Evolutionary conservation across 352 stramenopile species (phyloP).

Genomic region (Aphanomyces euteiches): DNA sequence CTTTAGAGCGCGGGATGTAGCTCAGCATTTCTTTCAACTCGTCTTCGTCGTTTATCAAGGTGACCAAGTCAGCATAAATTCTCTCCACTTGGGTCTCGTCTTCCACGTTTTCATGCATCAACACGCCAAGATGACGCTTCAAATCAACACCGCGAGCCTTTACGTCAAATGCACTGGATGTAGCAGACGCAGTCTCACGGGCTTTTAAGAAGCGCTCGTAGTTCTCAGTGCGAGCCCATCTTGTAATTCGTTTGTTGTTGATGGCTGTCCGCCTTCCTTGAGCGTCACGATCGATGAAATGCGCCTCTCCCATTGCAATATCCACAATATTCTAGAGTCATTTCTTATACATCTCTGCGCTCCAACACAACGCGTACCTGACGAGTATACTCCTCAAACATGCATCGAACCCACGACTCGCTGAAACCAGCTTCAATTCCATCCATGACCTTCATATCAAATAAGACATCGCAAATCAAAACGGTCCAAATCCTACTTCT

Average conservation of each 20-base stretch:
- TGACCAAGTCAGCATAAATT: conserved; percentile 79
- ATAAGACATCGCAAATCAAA: neutral
- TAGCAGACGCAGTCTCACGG: conserved; percentile 42
- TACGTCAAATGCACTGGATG: conserved; percentile 71
- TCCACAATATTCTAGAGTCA: conserved; percentile 62
- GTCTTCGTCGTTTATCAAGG: conserved; percentile 62
- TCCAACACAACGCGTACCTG: conserved; percentile 38
- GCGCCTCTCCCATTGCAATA: conserved; percentile 68
- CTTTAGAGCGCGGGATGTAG: conserved; percentile 47
- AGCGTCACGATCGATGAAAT: conserved; percentile 70
- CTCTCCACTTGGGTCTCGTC: conserved; percentile 73
- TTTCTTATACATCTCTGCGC: neutral
- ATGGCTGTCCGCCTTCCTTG: conserved; percentile 65
- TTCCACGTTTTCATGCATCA: conserved; percentile 71
- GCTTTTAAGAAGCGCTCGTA: conserved; percentile 77
- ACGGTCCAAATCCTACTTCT: conserved; percentile 41
- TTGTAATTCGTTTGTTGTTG: conserved; percentile 87
- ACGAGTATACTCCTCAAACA: conserved; percentile 85
- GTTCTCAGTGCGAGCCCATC: conserved; percentile 81
- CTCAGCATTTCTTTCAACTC: conserved; percentile 84
- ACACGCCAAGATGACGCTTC: conserved; percentile 71
- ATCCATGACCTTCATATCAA: conserved; percentile 59
- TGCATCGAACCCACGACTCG: conserved; percentile 83
- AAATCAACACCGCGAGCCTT: conserved; percentile 70
- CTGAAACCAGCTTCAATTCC: conserved; percentile 71